Conservation (phyloP, 495 filamentous ascomycete species). For the Penicillium tannophilum region DNA sequence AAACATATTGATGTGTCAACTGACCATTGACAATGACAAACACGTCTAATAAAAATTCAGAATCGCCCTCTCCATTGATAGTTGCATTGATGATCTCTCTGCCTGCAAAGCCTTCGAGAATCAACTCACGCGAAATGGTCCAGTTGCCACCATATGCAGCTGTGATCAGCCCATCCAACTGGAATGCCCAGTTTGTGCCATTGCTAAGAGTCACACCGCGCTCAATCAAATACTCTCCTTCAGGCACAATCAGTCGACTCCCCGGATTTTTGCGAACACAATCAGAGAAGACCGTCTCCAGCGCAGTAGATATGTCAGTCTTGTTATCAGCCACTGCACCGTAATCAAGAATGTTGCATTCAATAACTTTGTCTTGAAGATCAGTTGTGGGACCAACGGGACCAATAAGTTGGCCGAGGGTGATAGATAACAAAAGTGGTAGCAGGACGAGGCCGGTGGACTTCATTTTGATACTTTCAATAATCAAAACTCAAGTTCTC, state of each 20-base stretch:
- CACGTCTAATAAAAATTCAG: conserved; percentile 30
- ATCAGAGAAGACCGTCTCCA: conserved; percentile 39
- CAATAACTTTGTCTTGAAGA: conserved; percentile 31
- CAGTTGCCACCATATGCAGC: conserved; percentile 36
- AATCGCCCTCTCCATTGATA: conserved; percentile 39
- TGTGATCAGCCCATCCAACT: conserved; percentile 47
- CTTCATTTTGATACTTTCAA: neutral
- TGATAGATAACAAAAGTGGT: neutral
- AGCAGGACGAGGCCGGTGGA: neutral
- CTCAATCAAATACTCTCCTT: conserved; percentile 39
- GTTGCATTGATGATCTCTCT: conserved; percentile 39
- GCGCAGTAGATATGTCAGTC: conserved; percentile 42
- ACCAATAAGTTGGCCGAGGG: conserved; percentile 26
- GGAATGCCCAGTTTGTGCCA: conserved; percentile 39
- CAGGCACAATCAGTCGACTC: conserved; percentile 41
- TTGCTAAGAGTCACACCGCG: conserved; percentile 37
- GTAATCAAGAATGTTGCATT: conserved; percentile 50
- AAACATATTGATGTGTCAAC: neutral
- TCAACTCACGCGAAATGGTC: conserved; percentile 34
- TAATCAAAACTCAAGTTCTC: neutral
- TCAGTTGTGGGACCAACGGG: conserved; percentile 39
- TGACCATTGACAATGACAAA: conserved; percentile 33
- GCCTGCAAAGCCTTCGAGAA: conserved; percentile 31
- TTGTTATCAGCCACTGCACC: conserved; percentile 44
- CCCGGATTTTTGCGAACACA: conserved; percentile 34